Evolutionary conservation across 2,329 filamentous ascomycete genomes (phyloP).

Genomic region (Lanzia echinophila): DNA sequence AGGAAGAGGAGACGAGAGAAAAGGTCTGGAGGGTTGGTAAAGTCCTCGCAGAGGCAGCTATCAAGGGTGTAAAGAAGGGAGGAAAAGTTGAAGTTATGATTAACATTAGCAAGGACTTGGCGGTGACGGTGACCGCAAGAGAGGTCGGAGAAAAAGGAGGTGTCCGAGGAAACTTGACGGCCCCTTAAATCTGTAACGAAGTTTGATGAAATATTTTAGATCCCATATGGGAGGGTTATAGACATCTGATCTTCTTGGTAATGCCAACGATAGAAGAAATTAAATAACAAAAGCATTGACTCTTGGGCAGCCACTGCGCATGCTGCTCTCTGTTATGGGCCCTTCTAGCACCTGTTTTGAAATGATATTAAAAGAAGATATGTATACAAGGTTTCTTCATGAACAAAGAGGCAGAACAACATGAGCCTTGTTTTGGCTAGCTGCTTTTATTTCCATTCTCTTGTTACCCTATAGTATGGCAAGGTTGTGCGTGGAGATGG

Average conservation of each 20-base stretch:
- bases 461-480: too few relatives aligned
- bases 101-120: constrained; percentile 75
- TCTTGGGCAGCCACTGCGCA: not conserved
- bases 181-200: constrained; percentile 24
- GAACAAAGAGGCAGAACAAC: too few relatives aligned
- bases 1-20: constrained; percentile 80
- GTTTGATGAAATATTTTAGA: constrained; percentile 5
- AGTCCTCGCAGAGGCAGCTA: constrained; percentile 75
- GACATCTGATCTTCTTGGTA: not conserved
- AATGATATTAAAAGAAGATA: too few relatives aligned
- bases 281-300: constrained; percentile 1
- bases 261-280: not conserved
- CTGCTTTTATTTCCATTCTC: too few relatives aligned
- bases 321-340: too few relatives aligned
- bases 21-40: constrained; percentile 87
- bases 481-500: too few relatives aligned
- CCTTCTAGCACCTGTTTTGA: too few relatives aligned
- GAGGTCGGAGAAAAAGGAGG: constrained; percentile 59
- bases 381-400: too few relatives aligned
- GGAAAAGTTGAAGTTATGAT: constrained; percentile 91
- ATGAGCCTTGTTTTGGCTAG: too few relatives aligned
- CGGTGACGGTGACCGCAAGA: constrained; percentile 71
- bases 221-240: constrained; percentile 3
- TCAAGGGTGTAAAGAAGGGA: constrained; percentile 79
- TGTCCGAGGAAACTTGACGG: constrained; percentile 27